Base-by-base conservation (phyloP, 352 stramenopile genomes). In the Phytopythium helicoides region DNA sequence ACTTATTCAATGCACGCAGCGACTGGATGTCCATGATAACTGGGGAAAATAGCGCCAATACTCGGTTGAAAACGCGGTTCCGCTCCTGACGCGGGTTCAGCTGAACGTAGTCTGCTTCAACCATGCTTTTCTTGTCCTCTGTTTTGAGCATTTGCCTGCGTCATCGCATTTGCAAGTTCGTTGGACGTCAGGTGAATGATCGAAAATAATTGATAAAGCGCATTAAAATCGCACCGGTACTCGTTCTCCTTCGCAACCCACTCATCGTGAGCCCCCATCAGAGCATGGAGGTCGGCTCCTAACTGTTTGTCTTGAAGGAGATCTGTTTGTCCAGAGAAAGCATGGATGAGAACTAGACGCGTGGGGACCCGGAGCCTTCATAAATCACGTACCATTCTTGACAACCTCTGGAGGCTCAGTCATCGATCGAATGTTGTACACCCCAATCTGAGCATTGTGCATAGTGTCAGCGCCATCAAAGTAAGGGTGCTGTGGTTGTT, bases 241-340 rank as follows among this genome's bases (percentile, higher is more conserved):
- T 95, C 82, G 44, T 95, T 95, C 54, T 95, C 85, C 58, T 92
- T 95, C 15, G 60, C 54, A 25, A 92, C 71, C 85, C 85, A 95
- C 25, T 89, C 81, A 42, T 95, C 82, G 49, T 88, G 74, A 19
- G 79, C 53, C 10, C 65, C 58, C 11, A 92, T 34, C 2, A 89
- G 23, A 14, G 63, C 56, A 60, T 89, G 73, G 1, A 91, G 52
- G 18, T 71, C 74, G 18, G 61, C 56, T 1, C 67, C 77, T 10
- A 94, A 42, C 23, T 72, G 63, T 36, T 71, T 80, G 56, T 89
- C 74, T 50, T 87, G 72, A 10, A 72, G 36, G 21, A 89, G 70
- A 25, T 79, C 81, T 87, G 40, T 31, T 59, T 37, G 1, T 41
- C 35, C 15, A 14, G n/a, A 45, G 15, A 6, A 33, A 25, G n/a